Base-by-base conservation (phyloP, 257 asterid genomes). In the Penstemon davidsonii region DNA sequence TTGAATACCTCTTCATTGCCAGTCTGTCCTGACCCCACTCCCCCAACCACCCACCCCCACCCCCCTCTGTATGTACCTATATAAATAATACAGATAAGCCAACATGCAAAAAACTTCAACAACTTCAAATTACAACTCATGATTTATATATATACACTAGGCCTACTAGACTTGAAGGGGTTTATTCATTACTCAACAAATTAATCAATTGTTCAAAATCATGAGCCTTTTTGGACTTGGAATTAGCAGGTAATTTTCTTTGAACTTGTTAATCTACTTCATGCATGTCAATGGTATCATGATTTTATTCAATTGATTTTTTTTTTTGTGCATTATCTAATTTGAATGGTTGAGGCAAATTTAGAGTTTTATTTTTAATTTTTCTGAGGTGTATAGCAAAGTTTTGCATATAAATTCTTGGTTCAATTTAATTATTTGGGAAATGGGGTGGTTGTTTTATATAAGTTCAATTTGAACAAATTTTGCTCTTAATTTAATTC, bases 221-320 rank as follows among this genome's bases (percentile, higher is more conserved):
- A 84, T 80, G 90, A 84, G 83, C 71, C 78, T 73, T 40, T 75
- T 77, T 40, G 90, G 82, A n/a, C 68, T 75, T 47, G 90, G 88
- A 66, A 82, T 25, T 25, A 25, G 57, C 80, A 80, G 84, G 90
- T 67, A 80, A 70, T 4, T 49, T 52, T 37, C 39, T 42, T n/a
- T 46, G 4, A 59, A 4, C 54, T 67, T 37, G 38, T 18, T 43
- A 15, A 70, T 19, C 37, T 39, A 9, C 5, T 65, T 76, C 79
- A 75, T 75, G 80, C 85, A 72, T 64, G 75, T 59, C 15, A 8
- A 41, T 68, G 60, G 42, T 62, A 64, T 71, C 43, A 58, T 73
- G 13, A 55, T 70, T 66, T 49, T 62, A 6, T 11, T 0, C 12
- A n/a, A 2, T 6, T 51, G 44, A 1, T 55, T 6, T 54, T 43